Evolutionary conservation across 2,329 filamentous ascomycete genomes (phyloP).

Genomic region (Fusarium paranaense): DNA sequence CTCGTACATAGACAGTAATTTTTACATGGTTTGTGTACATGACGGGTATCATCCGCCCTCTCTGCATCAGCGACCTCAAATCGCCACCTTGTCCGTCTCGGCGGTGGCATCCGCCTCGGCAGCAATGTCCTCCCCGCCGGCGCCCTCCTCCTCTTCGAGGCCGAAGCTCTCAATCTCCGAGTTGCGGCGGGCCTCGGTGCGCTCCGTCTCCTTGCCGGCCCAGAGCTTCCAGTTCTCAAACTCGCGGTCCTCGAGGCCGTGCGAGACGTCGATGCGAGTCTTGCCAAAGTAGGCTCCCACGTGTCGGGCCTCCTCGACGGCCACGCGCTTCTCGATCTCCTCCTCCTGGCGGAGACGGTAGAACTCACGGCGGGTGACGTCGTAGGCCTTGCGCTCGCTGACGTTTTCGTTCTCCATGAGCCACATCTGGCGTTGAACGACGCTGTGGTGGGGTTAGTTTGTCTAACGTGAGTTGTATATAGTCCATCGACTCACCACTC

Average conservation of each 20-base stretch:
- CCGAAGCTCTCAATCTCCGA: constrained; percentile 59
- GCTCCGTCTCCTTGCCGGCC: constrained; percentile 67
- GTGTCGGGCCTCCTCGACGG: constrained; percentile 86
- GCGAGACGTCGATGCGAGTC: constrained; percentile 78
- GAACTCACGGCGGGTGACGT: constrained; percentile 88
- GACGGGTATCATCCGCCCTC: constrained; percentile 34
- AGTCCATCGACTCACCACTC: constrained; percentile 51
- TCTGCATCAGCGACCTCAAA: constrained; percentile 15
- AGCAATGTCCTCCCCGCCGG: constrained; percentile 42
- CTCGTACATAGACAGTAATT: constrained; percentile 39
- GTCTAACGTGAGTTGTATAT: neutral
- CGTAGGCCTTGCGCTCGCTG: constrained; percentile 79
- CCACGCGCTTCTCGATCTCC: constrained; percentile 84
- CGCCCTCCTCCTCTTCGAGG: constrained; percentile 48
- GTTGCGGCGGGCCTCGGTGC: constrained; percentile 54
- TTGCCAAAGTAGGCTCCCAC: constrained; percentile 92
- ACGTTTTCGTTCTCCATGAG: constrained; percentile 76
- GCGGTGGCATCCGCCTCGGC: constrained; percentile 18
- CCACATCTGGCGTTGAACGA: constrained; percentile 91
- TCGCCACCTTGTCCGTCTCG: constrained; percentile 24
- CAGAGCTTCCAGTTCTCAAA: constrained; percentile 89
- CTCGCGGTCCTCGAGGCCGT: constrained; percentile 82
- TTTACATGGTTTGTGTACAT: constrained; percentile 41
- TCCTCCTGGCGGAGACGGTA: constrained; percentile 85
- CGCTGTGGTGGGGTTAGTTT: constrained; percentile 64